Percentiles rank a stretch among this genome's conserved stretches.
Evolutionary conservation across 2,329 filamentous ascomycete genomes (phyloP).

Genomic region (Zelopaecilomyces penicillatus): DNA sequence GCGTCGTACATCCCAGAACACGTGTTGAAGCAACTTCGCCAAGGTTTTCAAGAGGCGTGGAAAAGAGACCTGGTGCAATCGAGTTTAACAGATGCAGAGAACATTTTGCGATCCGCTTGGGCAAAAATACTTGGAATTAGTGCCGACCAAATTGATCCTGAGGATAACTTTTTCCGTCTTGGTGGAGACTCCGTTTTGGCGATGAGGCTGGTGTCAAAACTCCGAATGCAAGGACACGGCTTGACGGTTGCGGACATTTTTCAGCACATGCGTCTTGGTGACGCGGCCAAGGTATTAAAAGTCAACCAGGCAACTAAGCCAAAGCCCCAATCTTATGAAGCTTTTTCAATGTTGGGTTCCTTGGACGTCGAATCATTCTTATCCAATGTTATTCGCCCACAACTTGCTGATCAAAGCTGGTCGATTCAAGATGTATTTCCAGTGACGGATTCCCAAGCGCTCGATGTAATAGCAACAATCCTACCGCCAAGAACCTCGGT

Average conservation of each 20-base stretch:
- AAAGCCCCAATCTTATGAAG: slow-evolving; percentile 8
- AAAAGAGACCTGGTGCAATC: background rate
- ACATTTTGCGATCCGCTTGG: slow-evolving; percentile 3
- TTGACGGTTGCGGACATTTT: slow-evolving; percentile 20
- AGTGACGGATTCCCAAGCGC: slow-evolving; percentile 14
- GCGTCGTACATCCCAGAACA: too few species aligned
- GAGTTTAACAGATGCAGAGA: background rate
- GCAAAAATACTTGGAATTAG: slow-evolving; percentile 7
- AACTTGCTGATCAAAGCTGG: slow-evolving; percentile 14
- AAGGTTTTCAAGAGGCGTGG: background rate
- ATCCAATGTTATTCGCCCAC: slow-evolving; percentile 8
- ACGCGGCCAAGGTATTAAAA: slow-evolving; percentile 14
- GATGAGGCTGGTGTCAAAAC: slow-evolving; percentile 18
- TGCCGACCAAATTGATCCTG: slow-evolving; percentile 20
- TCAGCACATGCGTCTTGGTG: slow-evolving; percentile 18
- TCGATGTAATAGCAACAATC: slow-evolving; percentile 16
- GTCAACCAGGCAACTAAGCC: slow-evolving; percentile 6
- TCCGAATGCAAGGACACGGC: slow-evolving; percentile 15
- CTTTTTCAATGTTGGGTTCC: slow-evolving; percentile 14
- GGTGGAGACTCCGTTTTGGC: slow-evolving; percentile 22
- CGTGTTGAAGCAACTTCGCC: too few species aligned
- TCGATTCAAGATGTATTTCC: slow-evolving; percentile 15
- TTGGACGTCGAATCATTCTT: slow-evolving; percentile 14
- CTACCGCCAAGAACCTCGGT: slow-evolving; percentile 15
- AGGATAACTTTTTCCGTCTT: slow-evolving; percentile 22